Evolutionary conservation across 2,329 filamentous ascomycete species (phyloP).

Genomic region (Emmonsiellopsis sp.): DNA sequence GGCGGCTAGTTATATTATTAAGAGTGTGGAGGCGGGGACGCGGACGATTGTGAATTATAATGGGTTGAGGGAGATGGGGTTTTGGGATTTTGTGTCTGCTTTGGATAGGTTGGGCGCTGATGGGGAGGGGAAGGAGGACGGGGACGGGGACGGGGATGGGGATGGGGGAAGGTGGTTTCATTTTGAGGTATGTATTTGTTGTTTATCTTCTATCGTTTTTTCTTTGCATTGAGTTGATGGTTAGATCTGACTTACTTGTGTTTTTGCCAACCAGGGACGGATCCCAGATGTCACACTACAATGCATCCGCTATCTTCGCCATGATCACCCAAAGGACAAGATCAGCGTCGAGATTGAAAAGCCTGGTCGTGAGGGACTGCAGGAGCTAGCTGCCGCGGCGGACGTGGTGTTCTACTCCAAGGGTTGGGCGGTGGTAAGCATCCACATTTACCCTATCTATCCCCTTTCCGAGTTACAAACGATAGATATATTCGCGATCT

Average conservation of each 20-base stretch:
- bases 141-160: not conserved
- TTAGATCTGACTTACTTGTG: not conserved
- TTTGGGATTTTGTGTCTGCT: slow-evolving; percentile 47
- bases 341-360: slow-evolving; percentile 68
- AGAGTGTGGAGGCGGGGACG: slow-evolving; percentile 48
- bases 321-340: slow-evolving; percentile 32
- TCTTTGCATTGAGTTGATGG: not conserved
- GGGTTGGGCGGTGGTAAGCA: slow-evolving; percentile 57
- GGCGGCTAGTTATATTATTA: slow-evolving; percentile 61
- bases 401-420: slow-evolving; percentile 67
- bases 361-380: slow-evolving; percentile 51
- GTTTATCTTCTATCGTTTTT: not conserved
- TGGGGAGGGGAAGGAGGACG: no score
- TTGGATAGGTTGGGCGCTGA: slow-evolving; percentile 18
- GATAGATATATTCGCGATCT: not conserved
- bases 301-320: slow-evolving; percentile 50
- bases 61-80: slow-evolving; percentile 57
- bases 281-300: slow-evolving; percentile 50
- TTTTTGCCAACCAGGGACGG: slow-evolving; percentile 41
- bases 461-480: not conserved
- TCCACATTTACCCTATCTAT: not conserved
- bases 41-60: slow-evolving; percentile 65
- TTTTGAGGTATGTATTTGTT: slow-evolving; percentile 38
- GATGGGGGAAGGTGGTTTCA: slow-evolving; percentile 50
- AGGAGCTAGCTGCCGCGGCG: slow-evolving; percentile 50